Evolutionary conservation across 108 stramenopile species (phyloP), one percentile per base, ranked within the genome.

Genomic region (Cyclostephanos invisitatus): DNA sequence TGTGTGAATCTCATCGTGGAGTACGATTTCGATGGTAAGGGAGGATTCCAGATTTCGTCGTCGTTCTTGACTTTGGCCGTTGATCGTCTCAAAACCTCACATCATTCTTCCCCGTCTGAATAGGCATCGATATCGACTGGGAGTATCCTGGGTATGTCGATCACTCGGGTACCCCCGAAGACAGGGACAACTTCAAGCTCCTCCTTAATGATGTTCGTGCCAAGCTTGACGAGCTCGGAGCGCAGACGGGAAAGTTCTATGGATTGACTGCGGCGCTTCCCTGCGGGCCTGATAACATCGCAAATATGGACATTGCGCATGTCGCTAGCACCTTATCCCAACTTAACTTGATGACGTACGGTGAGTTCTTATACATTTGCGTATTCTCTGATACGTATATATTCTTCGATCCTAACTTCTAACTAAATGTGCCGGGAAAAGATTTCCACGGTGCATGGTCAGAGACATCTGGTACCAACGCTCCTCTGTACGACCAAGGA

Each of bases 211-310:
- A 83, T n/a, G 74, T 83, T 15, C 73, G 77, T 1, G 22, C 67
- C 0, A 58, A 47, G n/a, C 58, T 83, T 14, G 82, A 83, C 75
- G 61, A 53, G 14, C 78, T 79, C 17, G 64, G 46, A 14, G 50
- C 28, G 7, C 57, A 67, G 28, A 83, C 68, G 11, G 83, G 83
- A 9, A 75, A 65, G 65, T 76, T 48, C 20, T 83, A 76, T 54
- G 79, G 79, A 14, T 54, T 83, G 8, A 83, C 75, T 14, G 83
- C 75, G 35, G 83, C 83, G 8, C 61, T 83, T 29, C 78, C 83
- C 18, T 83, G 83, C 15, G 78, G 83, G 2, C 78, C 83, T 18
- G 24, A 44, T 14, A 56, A 76, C 40, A 75, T 83, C 25, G 68
- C 67, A 0, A 83, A 83, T 32, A 64, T 80, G 47, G 79, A 83